Conservation (phyloP, 208 protist genomes). For the Angomonas desouzai region DNA sequence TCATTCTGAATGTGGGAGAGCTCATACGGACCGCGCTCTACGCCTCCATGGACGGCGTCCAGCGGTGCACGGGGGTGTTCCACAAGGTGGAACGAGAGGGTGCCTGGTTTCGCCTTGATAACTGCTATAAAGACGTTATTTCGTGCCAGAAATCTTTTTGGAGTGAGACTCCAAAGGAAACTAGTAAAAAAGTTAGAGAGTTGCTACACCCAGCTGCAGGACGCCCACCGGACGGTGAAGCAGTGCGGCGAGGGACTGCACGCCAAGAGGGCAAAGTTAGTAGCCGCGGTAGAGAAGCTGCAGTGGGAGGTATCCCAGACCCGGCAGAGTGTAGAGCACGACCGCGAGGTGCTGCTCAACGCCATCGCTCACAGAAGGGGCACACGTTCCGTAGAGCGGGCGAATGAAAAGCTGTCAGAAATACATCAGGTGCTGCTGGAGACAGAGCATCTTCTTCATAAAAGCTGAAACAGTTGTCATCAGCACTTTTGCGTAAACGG, state of each 20-base stretch:
- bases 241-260: conserved; percentile 23
- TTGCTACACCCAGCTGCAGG: conserved; percentile 15
- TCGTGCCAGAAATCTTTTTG: neutral
- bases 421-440: conserved; percentile 42
- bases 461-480: neutral
- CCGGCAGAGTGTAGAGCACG: conserved; percentile 14
- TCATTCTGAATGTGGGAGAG: conserved; percentile 24
- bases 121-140: neutral
- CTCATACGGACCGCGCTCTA: conserved; percentile 43
- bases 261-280: conserved; percentile 26
- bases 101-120: neutral
- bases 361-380: conserved; percentile 65
- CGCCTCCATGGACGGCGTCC: conserved; percentile 23
- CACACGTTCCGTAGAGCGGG: conserved; percentile 29
- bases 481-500: neutral
- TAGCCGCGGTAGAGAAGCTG: conserved; percentile 22
- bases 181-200: conserved; percentile 12
- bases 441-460: neutral
- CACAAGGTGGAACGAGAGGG: neutral
- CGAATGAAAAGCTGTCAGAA: conserved; percentile 66
- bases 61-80: neutral
- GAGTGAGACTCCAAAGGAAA: neutral
- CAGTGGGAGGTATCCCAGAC: conserved; percentile 19
- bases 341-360: conserved; percentile 48
- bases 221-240: conserved; percentile 16